Percentiles rank a stretch among this genome's conserved stretches.
Evolutionary conservation across 257 asterid species (phyloP).

Genomic region (Echium plantagineum): DNA sequence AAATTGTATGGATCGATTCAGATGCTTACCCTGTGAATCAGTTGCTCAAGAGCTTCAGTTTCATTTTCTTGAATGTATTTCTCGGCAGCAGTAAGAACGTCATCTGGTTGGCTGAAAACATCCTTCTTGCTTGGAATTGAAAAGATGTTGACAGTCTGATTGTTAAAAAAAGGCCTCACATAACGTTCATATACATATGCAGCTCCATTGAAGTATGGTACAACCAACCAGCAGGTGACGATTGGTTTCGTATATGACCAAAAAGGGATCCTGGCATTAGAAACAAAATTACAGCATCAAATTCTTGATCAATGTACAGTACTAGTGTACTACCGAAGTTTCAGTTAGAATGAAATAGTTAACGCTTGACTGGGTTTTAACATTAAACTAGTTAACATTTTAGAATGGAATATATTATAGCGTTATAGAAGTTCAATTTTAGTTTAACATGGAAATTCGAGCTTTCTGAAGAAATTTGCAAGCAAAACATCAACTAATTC

Average conservation of each 20-base stretch:
- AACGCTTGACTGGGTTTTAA: no score
- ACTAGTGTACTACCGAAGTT: not conserved
- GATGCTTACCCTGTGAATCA: constrained; percentile 52
- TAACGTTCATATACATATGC: constrained; percentile 76
- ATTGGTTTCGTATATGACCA: constrained; percentile 85
- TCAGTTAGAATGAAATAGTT: not conserved
- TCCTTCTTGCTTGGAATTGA: constrained; percentile 65
- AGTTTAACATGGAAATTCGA: no score
- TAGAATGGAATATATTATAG: no score
- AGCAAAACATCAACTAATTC: no score
- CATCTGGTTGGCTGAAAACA: constrained; percentile 50
- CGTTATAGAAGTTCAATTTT: no score
- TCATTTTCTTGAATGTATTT: constrained; percentile 62
- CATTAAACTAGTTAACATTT: no score
- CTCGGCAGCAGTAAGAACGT: constrained; percentile 73
- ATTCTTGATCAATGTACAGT: not conserved
- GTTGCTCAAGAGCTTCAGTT: constrained; percentile 52
- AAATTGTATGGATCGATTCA: not conserved
- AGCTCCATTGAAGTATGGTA: constrained; percentile 93
- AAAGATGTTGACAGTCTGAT: constrained; percentile 63
- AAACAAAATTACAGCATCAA: not conserved
- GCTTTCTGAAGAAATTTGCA: no score
- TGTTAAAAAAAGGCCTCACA: constrained; percentile 68
- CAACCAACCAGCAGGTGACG: constrained; percentile 88
- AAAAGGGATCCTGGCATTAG: constrained; percentile 58